Conservation (phyloP, 2,329 filamentous ascomycete genomes). For the Pleomassaria siparia region DNA sequence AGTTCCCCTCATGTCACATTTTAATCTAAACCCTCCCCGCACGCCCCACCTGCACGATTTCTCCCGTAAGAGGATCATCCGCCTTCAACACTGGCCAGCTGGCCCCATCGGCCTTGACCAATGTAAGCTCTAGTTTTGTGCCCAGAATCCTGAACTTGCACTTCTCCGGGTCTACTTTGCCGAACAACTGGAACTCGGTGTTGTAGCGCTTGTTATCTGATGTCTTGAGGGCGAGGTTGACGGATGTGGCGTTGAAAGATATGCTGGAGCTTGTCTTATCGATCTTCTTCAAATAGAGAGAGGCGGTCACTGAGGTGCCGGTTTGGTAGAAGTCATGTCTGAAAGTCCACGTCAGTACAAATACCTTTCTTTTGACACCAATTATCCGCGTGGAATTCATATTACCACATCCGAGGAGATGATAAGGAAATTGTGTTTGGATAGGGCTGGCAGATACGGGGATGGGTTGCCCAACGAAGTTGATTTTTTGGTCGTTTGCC, state of each 20-base stretch:
- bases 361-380: too few species aligned
- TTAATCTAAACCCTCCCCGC: slow-evolving; percentile 55
- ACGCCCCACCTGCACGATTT: slow-evolving; percentile 87
- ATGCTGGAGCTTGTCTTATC: slow-evolving; percentile 77
- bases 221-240: slow-evolving; percentile 83
- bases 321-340: slow-evolving; percentile 97
- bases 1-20: too few species aligned
- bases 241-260: slow-evolving; percentile 59
- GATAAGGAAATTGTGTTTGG: too few species aligned
- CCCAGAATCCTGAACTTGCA: slow-evolving; percentile 80
- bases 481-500: too few species aligned
- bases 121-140: slow-evolving; percentile 81
- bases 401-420: too few species aligned
- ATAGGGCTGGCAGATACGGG: too few species aligned
- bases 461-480: too few species aligned
- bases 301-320: slow-evolving; percentile 77
- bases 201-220: slow-evolving; percentile 82
- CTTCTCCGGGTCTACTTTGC: slow-evolving; percentile 71
- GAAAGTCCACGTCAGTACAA: slow-evolving; percentile 12
- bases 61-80: slow-evolving; percentile 70
- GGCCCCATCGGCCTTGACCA: slow-evolving; percentile 71
- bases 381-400: too few species aligned
- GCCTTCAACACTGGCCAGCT: slow-evolving; percentile 85
- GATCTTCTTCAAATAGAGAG: slow-evolving; percentile 96
- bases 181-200: slow-evolving; percentile 73